Evolutionary conservation across 1,284 basidiomycete species (phyloP), one percentile per base, ranked within the genome.

Genomic region (Anthracocystis setariae): DNA sequence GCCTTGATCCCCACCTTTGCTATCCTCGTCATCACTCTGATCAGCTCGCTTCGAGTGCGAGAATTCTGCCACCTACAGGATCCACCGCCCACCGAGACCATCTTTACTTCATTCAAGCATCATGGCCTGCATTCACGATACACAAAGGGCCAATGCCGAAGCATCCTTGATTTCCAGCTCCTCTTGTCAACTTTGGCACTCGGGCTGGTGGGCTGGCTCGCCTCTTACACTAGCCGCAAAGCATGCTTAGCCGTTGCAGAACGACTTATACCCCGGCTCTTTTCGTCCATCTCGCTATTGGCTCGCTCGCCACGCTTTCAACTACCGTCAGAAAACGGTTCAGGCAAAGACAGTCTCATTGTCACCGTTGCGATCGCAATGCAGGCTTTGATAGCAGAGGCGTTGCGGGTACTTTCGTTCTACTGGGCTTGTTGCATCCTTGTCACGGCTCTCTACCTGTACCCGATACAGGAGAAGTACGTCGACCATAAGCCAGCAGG

Each of bases 381-480:
- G 47, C 69, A 72, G 21, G 63, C 63, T 15, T 35, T 73, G 33
- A 57, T 73, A 15, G 60, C 60, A 7, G 64, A 73, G 40, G 29
- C 60, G 5, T 27, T 73, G 38, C 55, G 64, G 3, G 59, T 73
- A 12, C 56, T 73, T 9, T 67, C 70, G 15, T 68, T 69, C 40
- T 73, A 59, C 55, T 64, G 66, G 61, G 57, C 65, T 4, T 64
- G 71, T 44, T 64, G 60, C 52, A 65, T 69, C 33, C 65, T 73
- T 44, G 59, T 72, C 42, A 62, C 69, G 3, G 55, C 63, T 5
- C 63, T 72, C 20, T 66, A 67, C 27, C 49, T 71, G 20, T 71
- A 71, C 47, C 62, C 68, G 18, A 65, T 65, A 23, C 68, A 71
- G 47, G 68, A 65, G 24, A 43, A 50, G n/a, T 39, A 59, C 23